Evolutionary conservation across 2,329 filamentous ascomycete genomes (phyloP).

Genomic region (Cladophialophora chaetospira): DNA sequence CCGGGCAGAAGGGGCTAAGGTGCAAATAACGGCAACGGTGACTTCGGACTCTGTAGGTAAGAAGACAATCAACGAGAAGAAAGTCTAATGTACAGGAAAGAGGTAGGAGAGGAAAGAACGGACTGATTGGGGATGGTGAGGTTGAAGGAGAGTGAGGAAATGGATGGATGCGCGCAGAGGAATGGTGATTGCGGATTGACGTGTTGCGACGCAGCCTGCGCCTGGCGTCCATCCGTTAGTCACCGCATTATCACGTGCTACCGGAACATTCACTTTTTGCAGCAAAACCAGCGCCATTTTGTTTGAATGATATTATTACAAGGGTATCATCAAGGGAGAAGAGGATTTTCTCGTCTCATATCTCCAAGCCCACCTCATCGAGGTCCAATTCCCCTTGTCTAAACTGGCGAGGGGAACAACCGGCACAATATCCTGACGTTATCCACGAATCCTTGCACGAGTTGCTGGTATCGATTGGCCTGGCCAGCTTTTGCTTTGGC

Average conservation of each 20-base stretch:
- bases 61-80: slow-evolving; percentile 19
- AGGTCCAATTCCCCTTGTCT: background rate
- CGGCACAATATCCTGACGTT: slow-evolving; percentile 51
- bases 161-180: slow-evolving; percentile 22
- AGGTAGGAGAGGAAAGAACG: slow-evolving; percentile 9
- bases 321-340: slow-evolving; percentile 23
- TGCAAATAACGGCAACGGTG: slow-evolving; percentile 4
- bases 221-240: background rate
- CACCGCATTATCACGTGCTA: background rate
- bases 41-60: slow-evolving; percentile 2
- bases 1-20: slow-evolving; percentile 14
- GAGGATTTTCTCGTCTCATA: background rate
- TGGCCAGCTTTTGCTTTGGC: slow-evolving; percentile 44
- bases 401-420: slow-evolving; percentile 9
- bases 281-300: background rate
- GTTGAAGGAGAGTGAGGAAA: slow-evolving; percentile 9
- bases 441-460: slow-evolving; percentile 53
- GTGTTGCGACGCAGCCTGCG: slow-evolving; percentile 5
- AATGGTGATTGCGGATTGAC: slow-evolving; percentile 3
- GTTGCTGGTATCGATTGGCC: slow-evolving; percentile 46
- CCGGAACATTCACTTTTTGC: background rate
- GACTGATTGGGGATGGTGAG: slow-evolving; percentile 14
- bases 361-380: background rate
- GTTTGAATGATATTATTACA: slow-evolving; percentile 21
- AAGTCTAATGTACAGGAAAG: slow-evolving; percentile 30